phyloP scores from a whole-genome alignment of 768 basidiomycete genomes.

The Rhodotorula babjevae region DNA sequence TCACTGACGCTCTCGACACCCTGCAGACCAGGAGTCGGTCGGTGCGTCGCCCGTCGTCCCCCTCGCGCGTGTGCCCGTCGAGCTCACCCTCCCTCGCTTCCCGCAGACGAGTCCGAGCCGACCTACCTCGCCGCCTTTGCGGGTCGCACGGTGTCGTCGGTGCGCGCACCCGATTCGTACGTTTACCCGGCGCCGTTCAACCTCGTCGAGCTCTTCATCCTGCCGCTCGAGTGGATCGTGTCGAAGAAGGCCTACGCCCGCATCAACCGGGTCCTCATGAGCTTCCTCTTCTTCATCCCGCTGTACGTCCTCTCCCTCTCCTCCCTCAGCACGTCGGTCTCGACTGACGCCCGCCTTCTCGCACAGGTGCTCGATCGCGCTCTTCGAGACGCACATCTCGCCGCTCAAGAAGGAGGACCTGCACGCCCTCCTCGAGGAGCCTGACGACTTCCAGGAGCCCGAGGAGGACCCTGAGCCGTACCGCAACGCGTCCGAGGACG shows the following conservation, averaged over 20 bases:
- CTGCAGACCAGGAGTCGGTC: conserved; percentile 31
- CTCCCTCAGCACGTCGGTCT: background rate
- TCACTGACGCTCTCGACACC: background rate
- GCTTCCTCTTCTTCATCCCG: conserved; percentile 47
- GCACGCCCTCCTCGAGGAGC: conserved; percentile 14
- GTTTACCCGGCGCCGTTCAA: conserved; percentile 46
- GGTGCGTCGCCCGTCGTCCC: background rate
- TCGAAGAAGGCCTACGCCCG: conserved; percentile 44
- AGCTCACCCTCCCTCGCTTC: conserved; percentile 39
- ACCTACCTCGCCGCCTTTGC: conserved; percentile 49
- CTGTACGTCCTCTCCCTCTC: conserved; percentile 29
- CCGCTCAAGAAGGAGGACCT: conserved; percentile 7
- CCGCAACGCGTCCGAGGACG: conserved; percentile 4
- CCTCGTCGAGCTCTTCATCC: conserved; percentile 35
- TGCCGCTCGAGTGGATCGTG: conserved; percentile 44
- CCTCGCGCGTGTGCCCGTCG: background rate
- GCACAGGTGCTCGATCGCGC: conserved; percentile 43
- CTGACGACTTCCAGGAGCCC: conserved; percentile 17
- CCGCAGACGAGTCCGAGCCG: conserved; percentile 44
- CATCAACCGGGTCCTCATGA: conserved; percentile 48
- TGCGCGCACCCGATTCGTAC: conserved; percentile 45
- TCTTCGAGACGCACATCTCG: conserved; percentile 48
- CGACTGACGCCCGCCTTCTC: background rate
- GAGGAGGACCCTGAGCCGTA: conserved; percentile 33
- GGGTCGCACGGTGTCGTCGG: conserved; percentile 46